Conservation (phyloP, 2,329 filamentous ascomycete genomes). For the Diatrype stigma region DNA sequence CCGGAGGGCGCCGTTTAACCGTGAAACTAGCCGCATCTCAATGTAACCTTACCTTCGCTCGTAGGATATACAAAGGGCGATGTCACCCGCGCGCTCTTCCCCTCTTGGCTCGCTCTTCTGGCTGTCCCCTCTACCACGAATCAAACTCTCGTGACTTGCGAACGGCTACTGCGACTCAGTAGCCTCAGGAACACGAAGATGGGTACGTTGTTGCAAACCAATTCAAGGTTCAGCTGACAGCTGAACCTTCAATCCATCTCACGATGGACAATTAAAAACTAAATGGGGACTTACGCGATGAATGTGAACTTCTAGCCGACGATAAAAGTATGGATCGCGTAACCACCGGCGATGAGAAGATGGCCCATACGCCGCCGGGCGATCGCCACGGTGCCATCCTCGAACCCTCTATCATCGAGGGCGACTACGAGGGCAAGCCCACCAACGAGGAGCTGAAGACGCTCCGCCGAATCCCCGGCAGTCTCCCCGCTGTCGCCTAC, state of each 20-base stretch:
- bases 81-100: neutral
- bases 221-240: too few species aligned
- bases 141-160: neutral
- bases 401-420: constrained; percentile 20
- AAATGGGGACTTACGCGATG: neutral
- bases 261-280: too few species aligned
- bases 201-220: neutral
- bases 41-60: neutral
- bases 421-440: constrained; percentile 33
- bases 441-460: constrained; percentile 41
- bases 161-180: neutral
- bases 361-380: constrained; percentile 13
- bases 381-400: constrained; percentile 21
- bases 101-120: neutral
- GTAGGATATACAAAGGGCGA: too few species aligned
- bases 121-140: neutral
- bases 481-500: constrained; percentile 49
- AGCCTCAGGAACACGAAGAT: neutral
- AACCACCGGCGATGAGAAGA: constrained; percentile 18
- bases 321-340: constrained; percentile 15
- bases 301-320: constrained; percentile 2
- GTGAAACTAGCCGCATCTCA: neutral
- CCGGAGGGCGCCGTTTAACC: neutral
- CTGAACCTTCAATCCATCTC: too few species aligned
- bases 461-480: constrained; percentile 39